Percentiles rank a stretch among this genome's conserved stretches.
These are phyloP conservation scores for Hordeum vulgare DNA, from an alignment of 176 grass and related monocot species.

Conservation along the genomic window DNA sequence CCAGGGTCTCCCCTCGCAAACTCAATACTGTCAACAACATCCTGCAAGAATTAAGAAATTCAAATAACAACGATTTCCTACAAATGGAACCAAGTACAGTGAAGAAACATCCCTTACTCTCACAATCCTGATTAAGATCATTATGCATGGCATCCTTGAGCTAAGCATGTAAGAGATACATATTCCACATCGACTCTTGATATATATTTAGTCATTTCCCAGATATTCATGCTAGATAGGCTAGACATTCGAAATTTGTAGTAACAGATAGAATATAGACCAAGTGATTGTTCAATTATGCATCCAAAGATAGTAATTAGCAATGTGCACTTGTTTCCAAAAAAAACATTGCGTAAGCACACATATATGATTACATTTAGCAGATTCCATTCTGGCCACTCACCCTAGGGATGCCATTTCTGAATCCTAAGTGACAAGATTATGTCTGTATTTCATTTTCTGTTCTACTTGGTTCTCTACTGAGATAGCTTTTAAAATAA, in stretches of 20 bases:
- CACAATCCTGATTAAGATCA: neutral
- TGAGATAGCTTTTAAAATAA: neutral
- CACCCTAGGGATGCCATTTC: neutral
- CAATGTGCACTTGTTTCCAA: neutral
- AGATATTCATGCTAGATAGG: neutral
- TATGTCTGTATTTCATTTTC: neutral
- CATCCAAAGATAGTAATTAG: neutral
- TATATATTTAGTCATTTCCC: neutral
- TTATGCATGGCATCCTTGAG: neutral
- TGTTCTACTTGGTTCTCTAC: neutral
- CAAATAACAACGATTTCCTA: neutral
- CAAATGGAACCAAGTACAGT: neutral
- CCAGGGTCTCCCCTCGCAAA: constrained; percentile 74
- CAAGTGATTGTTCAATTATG: neutral
- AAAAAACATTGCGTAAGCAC: neutral
- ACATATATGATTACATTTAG: neutral
- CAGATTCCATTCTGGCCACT: neutral
- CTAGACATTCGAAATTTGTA: neutral
- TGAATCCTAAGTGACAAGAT: neutral
- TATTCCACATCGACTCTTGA: neutral
- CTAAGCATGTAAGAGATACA: neutral
- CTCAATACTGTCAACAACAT: constrained; percentile 78
- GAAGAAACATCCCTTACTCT: neutral
- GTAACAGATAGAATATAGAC: neutral
- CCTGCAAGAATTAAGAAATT: constrained; percentile 40